phyloP scores from a whole-genome alignment of 2,329 filamentous ascomycete genomes.

The Cercospora zeae-maydis region DNA sequence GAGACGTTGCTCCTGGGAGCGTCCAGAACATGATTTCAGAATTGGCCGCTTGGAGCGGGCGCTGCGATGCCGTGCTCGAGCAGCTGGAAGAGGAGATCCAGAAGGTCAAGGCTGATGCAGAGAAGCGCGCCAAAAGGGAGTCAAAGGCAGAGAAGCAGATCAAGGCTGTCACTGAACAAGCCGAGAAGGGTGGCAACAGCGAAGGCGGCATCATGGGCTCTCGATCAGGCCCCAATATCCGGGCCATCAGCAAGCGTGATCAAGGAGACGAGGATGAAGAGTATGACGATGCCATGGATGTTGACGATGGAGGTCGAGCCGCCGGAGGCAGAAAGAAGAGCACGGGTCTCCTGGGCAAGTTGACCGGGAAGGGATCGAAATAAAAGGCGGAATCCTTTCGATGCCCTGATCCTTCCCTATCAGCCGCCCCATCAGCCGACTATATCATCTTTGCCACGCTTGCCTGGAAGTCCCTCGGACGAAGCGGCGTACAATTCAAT shows the following conservation, averaged over 20 bases:
- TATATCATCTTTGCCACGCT: background rate
- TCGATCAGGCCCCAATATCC: conserved; percentile 15
- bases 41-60: conserved; percentile 70
- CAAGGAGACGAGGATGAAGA: conserved; percentile 29
- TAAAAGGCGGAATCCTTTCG: background rate
- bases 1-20: conserved; percentile 74
- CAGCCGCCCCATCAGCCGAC: background rate
- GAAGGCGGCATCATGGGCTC: conserved; percentile 7
- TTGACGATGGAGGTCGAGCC: conserved; percentile 26
- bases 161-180: conserved; percentile 31
- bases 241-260: conserved; percentile 21
- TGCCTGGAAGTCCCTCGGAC: background rate
- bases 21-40: conserved; percentile 65
- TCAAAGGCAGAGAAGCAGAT: conserved; percentile 42
- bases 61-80: conserved; percentile 69
- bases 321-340: conserved; percentile 21
- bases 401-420: background rate
- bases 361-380: conserved; percentile 12
- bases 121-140: conserved; percentile 42
- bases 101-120: conserved; percentile 54
- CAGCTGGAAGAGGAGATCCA: conserved; percentile 74
- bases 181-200: conserved; percentile 19
- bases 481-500: background rate
- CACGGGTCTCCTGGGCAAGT: conserved; percentile 1
- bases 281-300: conserved; percentile 36